phyloP scores from a whole-genome alignment of 306 rosid genomes.

The Citrullus mucosospermus region DNA sequence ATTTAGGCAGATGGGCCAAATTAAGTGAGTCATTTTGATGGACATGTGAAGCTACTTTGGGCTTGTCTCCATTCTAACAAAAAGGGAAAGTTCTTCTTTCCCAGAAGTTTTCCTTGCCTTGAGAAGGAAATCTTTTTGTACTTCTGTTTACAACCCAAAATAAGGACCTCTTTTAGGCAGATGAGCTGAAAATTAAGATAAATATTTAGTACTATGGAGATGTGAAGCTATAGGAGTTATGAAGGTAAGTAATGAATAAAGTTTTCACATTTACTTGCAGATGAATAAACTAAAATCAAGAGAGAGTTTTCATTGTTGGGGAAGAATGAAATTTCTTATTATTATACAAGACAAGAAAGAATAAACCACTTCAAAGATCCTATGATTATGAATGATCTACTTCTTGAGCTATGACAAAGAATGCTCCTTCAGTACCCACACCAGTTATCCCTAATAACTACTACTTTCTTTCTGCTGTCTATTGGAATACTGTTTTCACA shows the following conservation, averaged over 20 bases:
- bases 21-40: neutral
- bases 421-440: slow-evolving; percentile 37
- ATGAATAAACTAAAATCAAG: neutral
- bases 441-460: slow-evolving; percentile 48
- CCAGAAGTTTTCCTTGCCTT: neutral
- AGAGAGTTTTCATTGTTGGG: slow-evolving; percentile 5
- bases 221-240: neutral
- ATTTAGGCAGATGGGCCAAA: neutral
- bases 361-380: slow-evolving; percentile 39
- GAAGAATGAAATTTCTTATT: slow-evolving; percentile 23
- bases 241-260: neutral
- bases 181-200: neutral
- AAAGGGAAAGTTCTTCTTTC: neutral
- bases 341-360: slow-evolving; percentile 44
- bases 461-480: slow-evolving; percentile 18
- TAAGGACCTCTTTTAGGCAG: neutral
- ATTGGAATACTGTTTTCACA: slow-evolving; percentile 6
- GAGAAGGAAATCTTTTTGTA: neutral
- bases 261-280: neutral
- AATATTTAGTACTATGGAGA: too few species aligned
- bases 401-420: slow-evolving; percentile 31
- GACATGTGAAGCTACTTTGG: neutral
- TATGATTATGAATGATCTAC: slow-evolving; percentile 31
- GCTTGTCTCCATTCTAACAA: neutral
- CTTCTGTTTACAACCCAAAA: neutral